Evolutionary conservation across 2,329 filamentous ascomycete genomes (phyloP).

Genomic region (Pyricularia pennisetigena): DNA sequence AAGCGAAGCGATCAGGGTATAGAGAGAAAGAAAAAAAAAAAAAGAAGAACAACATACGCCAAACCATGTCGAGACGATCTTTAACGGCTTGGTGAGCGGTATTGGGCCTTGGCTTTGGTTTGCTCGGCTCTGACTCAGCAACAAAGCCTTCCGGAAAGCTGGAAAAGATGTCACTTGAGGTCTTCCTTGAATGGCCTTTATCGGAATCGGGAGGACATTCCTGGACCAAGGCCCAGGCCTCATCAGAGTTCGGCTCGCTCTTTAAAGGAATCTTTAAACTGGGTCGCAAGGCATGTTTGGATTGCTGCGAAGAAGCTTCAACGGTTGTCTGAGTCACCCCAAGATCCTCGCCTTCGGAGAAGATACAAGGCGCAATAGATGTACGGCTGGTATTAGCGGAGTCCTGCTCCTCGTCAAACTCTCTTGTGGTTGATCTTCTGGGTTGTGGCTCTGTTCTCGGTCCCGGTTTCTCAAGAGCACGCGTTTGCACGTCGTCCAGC

Average conservation of each 20-base stretch:
- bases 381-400: constrained; percentile 22
- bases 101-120: not conserved
- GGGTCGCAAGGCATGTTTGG: constrained; percentile 5
- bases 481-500: not conserved
- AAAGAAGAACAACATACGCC: constrained; percentile 25
- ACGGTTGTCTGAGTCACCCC: constrained; percentile 23
- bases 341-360: constrained; percentile 18
- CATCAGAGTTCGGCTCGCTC: constrained; percentile 1
- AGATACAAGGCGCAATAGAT: constrained; percentile 22
- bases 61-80: constrained; percentile 24
- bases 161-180: not conserved
- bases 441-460: not conserved
- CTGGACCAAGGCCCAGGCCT: constrained; percentile 3
- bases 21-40: too few species aligned
- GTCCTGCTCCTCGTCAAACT: not conserved
- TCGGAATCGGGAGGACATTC: not conserved
- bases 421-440: not conserved
- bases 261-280: not conserved
- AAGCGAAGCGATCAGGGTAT: not conserved
- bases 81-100: constrained; percentile 7
- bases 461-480: not conserved
- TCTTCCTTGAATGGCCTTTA: not conserved
- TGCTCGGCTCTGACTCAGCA: not conserved
- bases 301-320: constrained; percentile 15
- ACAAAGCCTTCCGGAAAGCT: not conserved